Evolutionary conservation across 345 rosid species (phyloP).

Genomic region (Raphanus sativus): DNA sequence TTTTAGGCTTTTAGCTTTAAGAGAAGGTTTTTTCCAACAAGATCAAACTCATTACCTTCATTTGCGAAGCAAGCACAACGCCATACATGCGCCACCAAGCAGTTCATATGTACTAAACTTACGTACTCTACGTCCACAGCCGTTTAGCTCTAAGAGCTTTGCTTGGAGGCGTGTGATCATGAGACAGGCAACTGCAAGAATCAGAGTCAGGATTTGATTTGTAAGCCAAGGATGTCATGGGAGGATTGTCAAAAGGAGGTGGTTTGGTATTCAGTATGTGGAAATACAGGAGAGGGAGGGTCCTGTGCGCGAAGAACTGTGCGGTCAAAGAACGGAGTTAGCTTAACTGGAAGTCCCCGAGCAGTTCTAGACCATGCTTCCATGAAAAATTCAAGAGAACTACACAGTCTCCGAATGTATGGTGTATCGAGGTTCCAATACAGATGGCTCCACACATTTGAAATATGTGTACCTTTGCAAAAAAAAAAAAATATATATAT

Average conservation of each 20-base stretch:
- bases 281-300: conserved; percentile 40
- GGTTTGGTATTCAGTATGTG: conserved; percentile 44
- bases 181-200: conserved; percentile 23
- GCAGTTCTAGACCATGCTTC: conserved; percentile 36
- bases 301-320: conserved; percentile 34
- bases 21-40: not conserved
- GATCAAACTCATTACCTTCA: conserved; percentile 22
- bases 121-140: no score
- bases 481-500: not conserved
- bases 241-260: conserved; percentile 37
- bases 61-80: conserved; percentile 41
- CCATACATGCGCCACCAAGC: conserved; percentile 45
- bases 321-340: conserved; percentile 37
- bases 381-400: conserved; percentile 17
- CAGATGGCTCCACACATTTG: conserved; percentile 42
- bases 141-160: conserved; percentile 34
- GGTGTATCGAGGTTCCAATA: conserved; percentile 35
- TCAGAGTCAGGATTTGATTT: conserved; percentile 28
- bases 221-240: not conserved
- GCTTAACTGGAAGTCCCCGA: conserved; percentile 19
- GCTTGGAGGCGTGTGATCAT: conserved; percentile 39
- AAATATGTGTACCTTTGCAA: conserved; percentile 39
- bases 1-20: not conserved
- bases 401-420: conserved; percentile 31
- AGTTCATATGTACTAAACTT: conserved; percentile 35